Evolutionary conservation across 768 basidiomycete genomes (phyloP).

Genomic region (Trametes cinnabarina): DNA sequence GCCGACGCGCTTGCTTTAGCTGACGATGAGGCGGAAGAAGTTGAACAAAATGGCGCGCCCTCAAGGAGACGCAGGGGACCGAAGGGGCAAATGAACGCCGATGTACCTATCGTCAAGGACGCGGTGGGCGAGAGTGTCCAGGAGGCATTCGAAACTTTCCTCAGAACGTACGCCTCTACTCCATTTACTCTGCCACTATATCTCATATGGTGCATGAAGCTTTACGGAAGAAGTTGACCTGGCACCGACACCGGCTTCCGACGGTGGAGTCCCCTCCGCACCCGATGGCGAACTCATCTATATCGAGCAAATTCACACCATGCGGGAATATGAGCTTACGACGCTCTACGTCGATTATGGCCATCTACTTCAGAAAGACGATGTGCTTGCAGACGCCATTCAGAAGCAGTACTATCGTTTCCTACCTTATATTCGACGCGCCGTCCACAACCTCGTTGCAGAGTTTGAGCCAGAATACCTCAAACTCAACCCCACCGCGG

Average conservation of each 20-base stretch:
- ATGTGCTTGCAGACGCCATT: slow-evolving; percentile 91
- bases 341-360: slow-evolving; percentile 96
- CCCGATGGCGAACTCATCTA: slow-evolving; percentile 72
- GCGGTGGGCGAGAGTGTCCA: slow-evolving; percentile 94
- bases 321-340: slow-evolving; percentile 92
- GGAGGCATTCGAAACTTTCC: slow-evolving; percentile 87
- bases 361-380: slow-evolving; percentile 86
- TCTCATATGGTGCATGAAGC: slow-evolving; percentile 40
- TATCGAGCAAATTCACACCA: slow-evolving; percentile 89
- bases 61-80: slow-evolving; percentile 39
- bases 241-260: slow-evolving; percentile 76
- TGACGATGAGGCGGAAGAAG: slow-evolving; percentile 46
- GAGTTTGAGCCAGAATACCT: slow-evolving; percentile 92
- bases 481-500: slow-evolving; percentile 90
- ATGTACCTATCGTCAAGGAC: slow-evolving; percentile 87
- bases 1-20: slow-evolving; percentile 34
- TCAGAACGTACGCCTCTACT: slow-evolving; percentile 68
- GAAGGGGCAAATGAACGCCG: slow-evolving; percentile 50
- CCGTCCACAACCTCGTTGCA: slow-evolving; percentile 85
- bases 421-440: slow-evolving; percentile 89
- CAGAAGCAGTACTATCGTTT: slow-evolving; percentile 96
- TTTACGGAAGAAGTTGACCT: slow-evolving; percentile 82
- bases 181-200: neutral
- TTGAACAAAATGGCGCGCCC: slow-evolving; percentile 30
- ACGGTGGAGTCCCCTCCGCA: slow-evolving; percentile 56